phyloP scores from a whole-genome alignment of 352 stramenopile species.

The Bremia lactucae region DNA sequence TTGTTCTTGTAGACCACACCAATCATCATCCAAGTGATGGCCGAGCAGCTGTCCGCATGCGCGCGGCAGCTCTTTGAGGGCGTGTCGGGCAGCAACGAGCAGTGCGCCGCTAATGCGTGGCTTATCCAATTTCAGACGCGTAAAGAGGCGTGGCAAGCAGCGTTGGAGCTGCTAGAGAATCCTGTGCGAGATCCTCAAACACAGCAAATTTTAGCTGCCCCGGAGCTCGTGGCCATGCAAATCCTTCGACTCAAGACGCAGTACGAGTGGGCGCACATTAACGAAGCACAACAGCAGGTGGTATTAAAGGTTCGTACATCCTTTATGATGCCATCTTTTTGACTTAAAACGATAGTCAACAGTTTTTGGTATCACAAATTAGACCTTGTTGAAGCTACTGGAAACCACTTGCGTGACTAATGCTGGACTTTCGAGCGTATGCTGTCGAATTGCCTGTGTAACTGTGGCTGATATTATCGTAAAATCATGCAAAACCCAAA shows the following conservation, averaged over 20 bases:
- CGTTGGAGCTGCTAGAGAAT: constrained; percentile 42
- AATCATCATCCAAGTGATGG: constrained; percentile 15
- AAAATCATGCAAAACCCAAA: constrained; percentile 32
- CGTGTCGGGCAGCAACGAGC: constrained; percentile 33
- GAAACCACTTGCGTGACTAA: constrained; percentile 18
- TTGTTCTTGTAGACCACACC: too few species aligned
- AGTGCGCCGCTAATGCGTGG: constrained; percentile 54
- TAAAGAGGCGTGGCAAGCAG: constrained; percentile 43
- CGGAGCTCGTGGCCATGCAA: constrained; percentile 57
- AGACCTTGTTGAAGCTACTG: constrained; percentile 43
- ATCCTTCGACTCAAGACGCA: constrained; percentile 57
- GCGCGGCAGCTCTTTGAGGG: constrained; percentile 61
- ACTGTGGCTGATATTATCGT: constrained; percentile 38
- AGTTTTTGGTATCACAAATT: constrained; percentile 1
- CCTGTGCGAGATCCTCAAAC: constrained; percentile 11
- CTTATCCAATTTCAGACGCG: constrained; percentile 53
- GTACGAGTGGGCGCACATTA: constrained; percentile 34
- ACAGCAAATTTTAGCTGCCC: constrained; percentile 15
- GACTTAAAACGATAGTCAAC: background rate
- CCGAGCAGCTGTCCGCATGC: constrained; percentile 42
- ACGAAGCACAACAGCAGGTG: constrained; percentile 20
- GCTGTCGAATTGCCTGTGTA: constrained; percentile 38
- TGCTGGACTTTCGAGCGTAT: constrained; percentile 13
- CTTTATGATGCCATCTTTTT: constrained; percentile 1
- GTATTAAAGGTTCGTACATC: constrained; percentile 32